Evolutionary conservation across 2,329 filamentous ascomycete species (phyloP).

Genomic region (Endoconidiophora polonica): DNA sequence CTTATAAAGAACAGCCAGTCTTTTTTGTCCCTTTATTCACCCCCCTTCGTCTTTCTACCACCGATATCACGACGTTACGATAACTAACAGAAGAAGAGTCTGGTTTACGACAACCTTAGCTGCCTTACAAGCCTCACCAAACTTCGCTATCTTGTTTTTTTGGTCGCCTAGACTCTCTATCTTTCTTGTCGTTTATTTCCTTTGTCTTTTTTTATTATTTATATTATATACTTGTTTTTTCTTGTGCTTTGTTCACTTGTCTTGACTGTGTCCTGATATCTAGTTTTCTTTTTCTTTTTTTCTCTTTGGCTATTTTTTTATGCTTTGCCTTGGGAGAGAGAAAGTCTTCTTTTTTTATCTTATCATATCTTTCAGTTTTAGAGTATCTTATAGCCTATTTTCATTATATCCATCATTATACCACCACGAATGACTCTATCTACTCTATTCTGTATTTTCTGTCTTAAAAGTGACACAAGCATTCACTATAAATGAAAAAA

Average conservation of each 20-base stretch:
- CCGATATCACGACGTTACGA: conserved; percentile 11
- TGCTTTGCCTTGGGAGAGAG: too few species aligned
- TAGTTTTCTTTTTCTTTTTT: not conserved
- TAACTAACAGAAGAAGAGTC: conserved; percentile 5
- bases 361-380: too few species aligned
- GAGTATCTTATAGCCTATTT: too few species aligned
- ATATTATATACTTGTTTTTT: not conserved
- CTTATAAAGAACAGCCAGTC: too few species aligned
- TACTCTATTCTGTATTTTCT: too few species aligned
- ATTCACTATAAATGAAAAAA: too few species aligned
- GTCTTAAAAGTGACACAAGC: too few species aligned
- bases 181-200: not conserved
- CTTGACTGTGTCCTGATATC: too few species aligned
- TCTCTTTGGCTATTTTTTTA: too few species aligned
- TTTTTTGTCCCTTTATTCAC: not conserved
- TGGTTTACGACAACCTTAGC: not conserved
- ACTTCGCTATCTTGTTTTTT: not conserved
- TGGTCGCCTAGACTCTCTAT: not conserved
- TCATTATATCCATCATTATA: too few species aligned
- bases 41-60: not conserved
- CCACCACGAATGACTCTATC: too few species aligned
- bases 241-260: not conserved
- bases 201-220: conserved; percentile 1
- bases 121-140: not conserved
- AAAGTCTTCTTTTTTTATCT: too few species aligned